phyloP scores from a whole-genome alignment of 208 protist species.

The Leishmania martiniquensis region DNA sequence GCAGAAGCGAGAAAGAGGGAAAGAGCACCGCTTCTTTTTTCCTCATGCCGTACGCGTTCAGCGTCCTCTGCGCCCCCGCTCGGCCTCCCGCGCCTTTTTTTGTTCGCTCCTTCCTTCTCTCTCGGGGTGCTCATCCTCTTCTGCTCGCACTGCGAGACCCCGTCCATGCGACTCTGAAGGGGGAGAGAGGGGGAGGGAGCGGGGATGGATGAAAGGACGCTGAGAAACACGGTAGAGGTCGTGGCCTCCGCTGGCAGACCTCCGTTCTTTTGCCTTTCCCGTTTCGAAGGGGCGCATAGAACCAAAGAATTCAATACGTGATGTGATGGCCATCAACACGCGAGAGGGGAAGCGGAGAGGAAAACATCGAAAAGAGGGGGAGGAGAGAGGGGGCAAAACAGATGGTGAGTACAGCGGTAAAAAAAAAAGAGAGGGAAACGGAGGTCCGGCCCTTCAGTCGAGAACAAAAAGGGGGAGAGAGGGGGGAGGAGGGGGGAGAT shows the following conservation, averaged over 20 bases:
- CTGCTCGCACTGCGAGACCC: not conserved
- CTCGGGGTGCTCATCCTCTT: too few species aligned
- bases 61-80: not conserved
- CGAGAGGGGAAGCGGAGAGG: not conserved
- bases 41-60: not conserved
- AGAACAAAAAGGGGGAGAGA: not conserved
- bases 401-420: too few species aligned
- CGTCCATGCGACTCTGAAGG: not conserved
- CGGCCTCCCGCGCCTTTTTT: not conserved
- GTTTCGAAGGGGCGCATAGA: not conserved
- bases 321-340: not conserved
- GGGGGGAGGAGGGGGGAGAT: not conserved
- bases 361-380: not conserved
- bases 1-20: not conserved
- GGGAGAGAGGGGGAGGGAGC: not conserved
- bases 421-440: not conserved
- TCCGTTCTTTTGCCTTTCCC: not conserved
- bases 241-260: not conserved
- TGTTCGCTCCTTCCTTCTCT: not conserved
- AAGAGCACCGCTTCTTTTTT: not conserved
- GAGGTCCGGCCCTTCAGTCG: too few species aligned
- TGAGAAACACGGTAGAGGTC: too few species aligned
- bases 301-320: not conserved
- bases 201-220: not conserved
- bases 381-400: not conserved